phyloP scores from a whole-genome alignment of 2,329 filamentous ascomycete species.

The Zymoseptoria brevis region DNA sequence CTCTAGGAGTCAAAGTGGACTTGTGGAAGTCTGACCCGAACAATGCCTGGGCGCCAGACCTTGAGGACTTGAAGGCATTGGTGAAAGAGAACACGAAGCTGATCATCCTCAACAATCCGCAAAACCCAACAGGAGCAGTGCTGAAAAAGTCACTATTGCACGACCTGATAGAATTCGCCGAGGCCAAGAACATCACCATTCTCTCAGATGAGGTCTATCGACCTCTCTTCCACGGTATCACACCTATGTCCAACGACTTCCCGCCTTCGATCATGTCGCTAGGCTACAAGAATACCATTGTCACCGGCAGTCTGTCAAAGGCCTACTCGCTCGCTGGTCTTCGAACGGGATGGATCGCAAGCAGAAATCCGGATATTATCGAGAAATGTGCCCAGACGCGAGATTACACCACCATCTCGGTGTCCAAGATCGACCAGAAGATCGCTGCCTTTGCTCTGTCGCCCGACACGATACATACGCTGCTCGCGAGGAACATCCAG shows the following conservation, averaged over 20 bases:
- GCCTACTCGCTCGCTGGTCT: constrained; percentile 77
- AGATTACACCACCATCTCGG: constrained; percentile 80
- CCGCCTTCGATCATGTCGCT: constrained; percentile 64
- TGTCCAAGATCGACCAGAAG: constrained; percentile 73
- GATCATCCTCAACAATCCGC: constrained; percentile 65
- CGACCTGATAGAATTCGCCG: constrained; percentile 56
- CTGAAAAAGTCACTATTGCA: constrained; percentile 56
- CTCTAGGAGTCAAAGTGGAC: constrained; percentile 67
- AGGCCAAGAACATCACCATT: constrained; percentile 55
- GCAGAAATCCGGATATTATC: constrained; percentile 54
- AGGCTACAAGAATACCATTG: constrained; percentile 62
- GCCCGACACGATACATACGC: constrained; percentile 52
- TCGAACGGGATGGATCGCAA: constrained; percentile 74
- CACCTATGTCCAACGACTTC: constrained; percentile 44
- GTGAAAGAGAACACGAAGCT: constrained; percentile 65
- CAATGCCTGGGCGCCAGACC: constrained; percentile 58
- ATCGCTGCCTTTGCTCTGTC: constrained; percentile 69
- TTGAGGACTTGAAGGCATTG: constrained; percentile 57
- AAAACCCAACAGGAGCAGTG: constrained; percentile 71
- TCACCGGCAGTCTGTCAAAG: constrained; percentile 77
- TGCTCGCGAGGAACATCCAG: constrained; percentile 56
- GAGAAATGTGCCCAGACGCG: constrained; percentile 56
- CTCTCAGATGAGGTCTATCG: constrained; percentile 77
- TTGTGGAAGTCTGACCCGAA: constrained; percentile 63
- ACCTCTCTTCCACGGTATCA: constrained; percentile 67